Conservation (phyloP, 169 alveolate genomes). For the Plasmodium reichenowi region DNA sequence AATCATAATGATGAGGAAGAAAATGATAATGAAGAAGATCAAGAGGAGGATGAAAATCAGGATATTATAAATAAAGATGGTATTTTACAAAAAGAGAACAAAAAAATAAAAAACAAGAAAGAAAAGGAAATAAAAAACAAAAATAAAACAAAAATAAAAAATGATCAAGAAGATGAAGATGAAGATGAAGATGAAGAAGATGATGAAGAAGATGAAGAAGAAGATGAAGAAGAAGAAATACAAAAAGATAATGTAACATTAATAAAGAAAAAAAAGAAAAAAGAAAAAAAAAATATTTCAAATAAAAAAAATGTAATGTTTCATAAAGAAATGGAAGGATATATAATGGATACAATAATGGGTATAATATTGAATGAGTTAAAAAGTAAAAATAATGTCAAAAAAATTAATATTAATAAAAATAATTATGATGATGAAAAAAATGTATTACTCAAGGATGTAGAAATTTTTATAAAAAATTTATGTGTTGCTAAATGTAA, state of each 20-base stretch:
- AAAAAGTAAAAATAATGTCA: slow-evolving; percentile 9
- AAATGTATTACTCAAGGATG: slow-evolving; percentile 46
- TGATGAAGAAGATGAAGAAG: not conserved
- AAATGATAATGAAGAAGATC: slow-evolving; percentile 1
- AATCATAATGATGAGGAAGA: slow-evolving; percentile 2
- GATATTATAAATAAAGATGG: not conserved
- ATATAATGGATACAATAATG: slow-evolving; percentile 17
- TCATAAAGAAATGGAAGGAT: slow-evolving; percentile 17
- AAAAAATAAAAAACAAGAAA: not conserved
- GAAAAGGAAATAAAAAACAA: not conserved
- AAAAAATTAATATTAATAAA: slow-evolving; percentile 14
- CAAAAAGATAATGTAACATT: not conserved
- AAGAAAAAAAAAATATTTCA: slow-evolving; percentile 12
- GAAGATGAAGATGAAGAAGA: not conserved
- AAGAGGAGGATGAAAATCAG: slow-evolving; percentile 9
- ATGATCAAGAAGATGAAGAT: slow-evolving; percentile 5
- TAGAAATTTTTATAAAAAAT: slow-evolving; percentile 55
- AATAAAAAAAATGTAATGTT: not conserved
- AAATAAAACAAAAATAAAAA: not conserved
- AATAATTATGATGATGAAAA: slow-evolving; percentile 21
- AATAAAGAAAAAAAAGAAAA: slow-evolving; percentile 15
- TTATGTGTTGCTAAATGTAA: slow-evolving; percentile 63
- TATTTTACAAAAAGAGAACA: not conserved
- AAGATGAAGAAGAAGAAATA: not conserved
- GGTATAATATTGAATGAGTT: slow-evolving; percentile 24